Evolutionary conservation across 805 yeast species (phyloP), one percentile per base, ranked within the genome.

Genomic region (Yarrowia phangngaensis): DNA sequence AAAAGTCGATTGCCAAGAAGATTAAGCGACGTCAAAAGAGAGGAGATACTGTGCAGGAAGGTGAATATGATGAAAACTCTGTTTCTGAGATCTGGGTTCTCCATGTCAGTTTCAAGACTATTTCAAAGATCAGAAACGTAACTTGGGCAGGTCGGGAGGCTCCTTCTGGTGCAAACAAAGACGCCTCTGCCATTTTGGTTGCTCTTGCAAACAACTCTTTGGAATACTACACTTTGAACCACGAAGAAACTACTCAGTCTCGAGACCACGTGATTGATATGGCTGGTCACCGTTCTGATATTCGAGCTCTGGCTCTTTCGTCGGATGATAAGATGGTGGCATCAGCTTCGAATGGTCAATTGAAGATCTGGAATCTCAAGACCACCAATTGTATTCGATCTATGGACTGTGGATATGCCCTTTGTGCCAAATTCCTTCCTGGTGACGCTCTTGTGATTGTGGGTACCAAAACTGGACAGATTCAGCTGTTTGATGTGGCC

Each of bases 221-320:
- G 12, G 95, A 87, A 59, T 76, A 77, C 59, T 81, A 82, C 65
- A 61, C 71, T 2, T 64, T 84, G 14, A 67, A 71, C 13, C 53
- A 78, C 8, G 81, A 84, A 6, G 85, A 82, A 12, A 41, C 40
- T 48, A 61, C 66, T 8, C 68, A 68, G 27, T 76, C 73, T 16
- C 41, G 74, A 55, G 66, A 71, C 33, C 76, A 76, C 57, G 65
- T 80, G 2, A 70, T 92, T 16, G 95, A 88, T 41, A 65, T 79
- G 31, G 74, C 76, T 47, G 99, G 98, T 15, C 97, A 89, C 64
- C 78, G 97, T 62, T 79, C 87, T 2, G 99, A 92, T 64, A 74
- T 90, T 20, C 75, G 98, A 58, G 74, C 95, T 4, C 69, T 86
- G 60, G 89, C 87, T 56, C 71, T 92, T 26, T 83, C 95, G 51